These are phyloP conservation scores for Verticillium isaacii DNA, from an alignment of 2,329 filamentous ascomycete species.

Conservation along the genomic window DNA sequence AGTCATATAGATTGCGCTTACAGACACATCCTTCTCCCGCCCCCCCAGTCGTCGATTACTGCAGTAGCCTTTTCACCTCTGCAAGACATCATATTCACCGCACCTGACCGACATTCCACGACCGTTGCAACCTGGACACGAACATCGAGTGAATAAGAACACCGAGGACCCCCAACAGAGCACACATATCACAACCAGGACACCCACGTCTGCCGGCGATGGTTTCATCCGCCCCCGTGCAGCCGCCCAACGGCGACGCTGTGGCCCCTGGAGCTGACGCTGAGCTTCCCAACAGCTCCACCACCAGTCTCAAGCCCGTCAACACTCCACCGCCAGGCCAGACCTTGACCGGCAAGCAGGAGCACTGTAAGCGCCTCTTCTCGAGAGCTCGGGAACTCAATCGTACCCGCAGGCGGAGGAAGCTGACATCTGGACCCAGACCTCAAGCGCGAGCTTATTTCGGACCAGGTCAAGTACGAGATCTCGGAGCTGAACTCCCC, in stretches of 20 bases:
- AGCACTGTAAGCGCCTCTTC: conserved; percentile 69
- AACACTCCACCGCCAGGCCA: conserved; percentile 36
- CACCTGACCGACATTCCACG: neutral
- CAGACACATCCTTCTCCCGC: neutral
- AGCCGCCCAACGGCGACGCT: conserved; percentile 13
- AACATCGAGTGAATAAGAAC: neutral
- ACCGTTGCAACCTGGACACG: neutral
- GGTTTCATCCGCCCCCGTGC: conserved; percentile 10
- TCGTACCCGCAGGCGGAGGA: neutral
- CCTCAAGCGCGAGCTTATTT: conserved; percentile 91
- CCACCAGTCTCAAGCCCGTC: conserved; percentile 20
- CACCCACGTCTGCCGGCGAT: conserved; percentile 3
- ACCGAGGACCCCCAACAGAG: too few species aligned
- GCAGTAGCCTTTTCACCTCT: neutral
- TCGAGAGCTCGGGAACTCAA: neutral
- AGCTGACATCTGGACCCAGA: conserved; percentile 46
- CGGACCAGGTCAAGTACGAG: conserved; percentile 83
- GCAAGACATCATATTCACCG: neutral
- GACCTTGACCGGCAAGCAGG: conserved; percentile 85
- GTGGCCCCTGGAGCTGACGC: conserved; percentile 6
- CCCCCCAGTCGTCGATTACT: neutral
- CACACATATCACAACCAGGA: neutral
- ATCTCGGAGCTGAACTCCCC: conserved; percentile 91
- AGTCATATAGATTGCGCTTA: neutral
- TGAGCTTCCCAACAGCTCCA: conserved; percentile 9